Base-by-base conservation (phyloP, 768 basidiomycete genomes). In the Suillus sp. region DNA sequence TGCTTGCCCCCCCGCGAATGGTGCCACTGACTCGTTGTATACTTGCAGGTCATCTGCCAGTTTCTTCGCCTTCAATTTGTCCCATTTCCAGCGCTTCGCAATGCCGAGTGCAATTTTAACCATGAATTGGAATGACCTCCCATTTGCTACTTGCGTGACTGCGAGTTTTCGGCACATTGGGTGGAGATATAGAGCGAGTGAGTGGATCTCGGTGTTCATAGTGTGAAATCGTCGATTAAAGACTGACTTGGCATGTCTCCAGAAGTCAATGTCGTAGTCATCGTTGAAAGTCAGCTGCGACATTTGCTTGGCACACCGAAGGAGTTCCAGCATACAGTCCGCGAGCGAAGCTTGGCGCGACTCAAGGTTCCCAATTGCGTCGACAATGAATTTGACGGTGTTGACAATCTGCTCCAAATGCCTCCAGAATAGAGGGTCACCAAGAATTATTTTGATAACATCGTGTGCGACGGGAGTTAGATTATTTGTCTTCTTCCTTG, bases 351-450 rank as follows among this genome's bases (percentile, higher is more conserved):
- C 67, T 40, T 73, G 62, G 4, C 62, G 58, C 0, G 66, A 68
- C 60, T 76, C 73, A 4, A 71, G 45, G 38, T 73, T 73, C 2
- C 73, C 72, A 48, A 74, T 73, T 8, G 71, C 69, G 61, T 76
- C 71, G 14, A 74, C 70, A 38, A 75, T n/a, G 11, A 71, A 72
- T 62, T 73, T 74, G 1, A 45, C 11, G 1, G 45, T 45, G 4
- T 22, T 22, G 4, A 45, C n/a, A 13, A 45, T 10, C 11, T 45
- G 45, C 0, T 45, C 11, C 4, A 45, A n/a, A 1, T 4, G n/a
- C 11, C 5, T 45, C 45, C n/a, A 45, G 45, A 1, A 45, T 4
- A 1, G n/a, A 22, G 5, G 18, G 4, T 45, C n/a, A 4, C 4
- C 0, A 3, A 43, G 43, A 1, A 43, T 3, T n/a, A 3, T 43